Percentiles rank a stretch among this genome's conserved stretches.
These are phyloP conservation scores for Rhytidhysteron rufulum DNA, from an alignment of 2,329 filamentous ascomycete genomes.

Conservation along the genomic window DNA sequence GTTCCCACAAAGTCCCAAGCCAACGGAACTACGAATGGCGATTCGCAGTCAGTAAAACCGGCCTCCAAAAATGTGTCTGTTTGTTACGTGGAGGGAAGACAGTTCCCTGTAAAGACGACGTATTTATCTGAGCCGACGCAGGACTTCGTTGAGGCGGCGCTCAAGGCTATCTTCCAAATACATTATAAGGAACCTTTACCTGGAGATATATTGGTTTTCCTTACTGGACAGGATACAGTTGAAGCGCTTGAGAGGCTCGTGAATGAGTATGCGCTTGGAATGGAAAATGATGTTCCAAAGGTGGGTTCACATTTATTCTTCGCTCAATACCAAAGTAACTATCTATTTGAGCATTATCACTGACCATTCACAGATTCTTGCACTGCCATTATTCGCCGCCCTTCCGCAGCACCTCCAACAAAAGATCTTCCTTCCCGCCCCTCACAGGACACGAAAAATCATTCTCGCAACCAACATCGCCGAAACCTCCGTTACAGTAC, in stretches of 20 bases:
- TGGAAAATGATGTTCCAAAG: conserved; percentile 72
- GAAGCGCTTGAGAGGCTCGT: conserved; percentile 76
- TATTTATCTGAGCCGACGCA: conserved; percentile 72
- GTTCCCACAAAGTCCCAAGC: conserved; percentile 1
- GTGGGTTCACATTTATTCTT: conserved; percentile 29
- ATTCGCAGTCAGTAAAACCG: not conserved
- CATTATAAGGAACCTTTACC: conserved; percentile 87
- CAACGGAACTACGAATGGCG: conserved; percentile 3
- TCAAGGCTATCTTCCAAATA: conserved; percentile 80
- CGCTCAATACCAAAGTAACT: not conserved
- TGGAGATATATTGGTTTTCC: conserved; percentile 87
- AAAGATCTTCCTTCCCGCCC: conserved; percentile 73
- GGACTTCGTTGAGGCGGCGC: conserved; percentile 76
- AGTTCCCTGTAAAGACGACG: conserved; percentile 75
- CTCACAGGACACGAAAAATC: conserved; percentile 76
- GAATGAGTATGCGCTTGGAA: conserved; percentile 69
- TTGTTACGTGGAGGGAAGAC: conserved; percentile 77
- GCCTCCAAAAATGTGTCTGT: conserved; percentile 41
- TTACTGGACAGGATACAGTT: conserved; percentile 91
- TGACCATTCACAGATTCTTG: conserved; percentile 46
- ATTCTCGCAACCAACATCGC: conserved; percentile 96
- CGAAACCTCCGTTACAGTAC: conserved; percentile 96
- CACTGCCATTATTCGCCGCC: conserved; percentile 84
- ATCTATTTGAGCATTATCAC: not conserved
- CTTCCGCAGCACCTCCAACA: conserved; percentile 84